Evolutionary conservation across 176 grass and related monocot genomes (phyloP), one percentile per base, ranked within the genome.

Genomic region (Eragrostis curvula): DNA sequence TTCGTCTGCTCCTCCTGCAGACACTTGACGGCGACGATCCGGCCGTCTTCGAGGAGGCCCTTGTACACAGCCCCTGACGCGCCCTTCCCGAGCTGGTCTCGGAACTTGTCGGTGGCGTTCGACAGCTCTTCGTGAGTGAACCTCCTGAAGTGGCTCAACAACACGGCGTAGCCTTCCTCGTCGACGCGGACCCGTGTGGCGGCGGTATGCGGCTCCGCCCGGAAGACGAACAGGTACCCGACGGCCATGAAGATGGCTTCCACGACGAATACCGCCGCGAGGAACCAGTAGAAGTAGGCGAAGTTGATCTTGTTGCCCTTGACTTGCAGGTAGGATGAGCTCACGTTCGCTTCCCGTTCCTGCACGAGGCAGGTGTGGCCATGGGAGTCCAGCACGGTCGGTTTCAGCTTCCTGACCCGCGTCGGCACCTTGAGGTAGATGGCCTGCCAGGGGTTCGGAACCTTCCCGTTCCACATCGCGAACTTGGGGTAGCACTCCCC

Each of bases 401-500:
- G 30, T 48, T 64, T n/a, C 18, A 84, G 51, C 56, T 77, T 62
- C 66, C 51, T 7, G 43, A 81, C 0, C 32, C 66, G 55, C 30
- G 12, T 4, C 47, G 60, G 79, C 14, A 86, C 79, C 67, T 83
- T 96, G 64, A 89, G 49, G 43, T 90, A 96, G 50, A 96, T 86
- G 79, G 25, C 51, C 23, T 90, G 84, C 0, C 3, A 1, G 6
- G 29, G 66, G 44, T 66, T 58, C 5, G 51, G 62, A 5, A 32
- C 16, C 21, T 42, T 85, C 36, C 93, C 93, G 45, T 78, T 96
- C 70, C 81, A 84, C 24, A 96, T 69, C 6, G 48, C 17, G 55
- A 78, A 81, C 87, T 96, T 96, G 12, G 88, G 90, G 72, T 87
- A 92, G 85, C 93, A 96, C 28, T 66, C 9, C 9, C 90, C 90